Evolutionary conservation across 495 filamentous ascomycete species (phyloP).

Genomic region (Podospora comata): DNA sequence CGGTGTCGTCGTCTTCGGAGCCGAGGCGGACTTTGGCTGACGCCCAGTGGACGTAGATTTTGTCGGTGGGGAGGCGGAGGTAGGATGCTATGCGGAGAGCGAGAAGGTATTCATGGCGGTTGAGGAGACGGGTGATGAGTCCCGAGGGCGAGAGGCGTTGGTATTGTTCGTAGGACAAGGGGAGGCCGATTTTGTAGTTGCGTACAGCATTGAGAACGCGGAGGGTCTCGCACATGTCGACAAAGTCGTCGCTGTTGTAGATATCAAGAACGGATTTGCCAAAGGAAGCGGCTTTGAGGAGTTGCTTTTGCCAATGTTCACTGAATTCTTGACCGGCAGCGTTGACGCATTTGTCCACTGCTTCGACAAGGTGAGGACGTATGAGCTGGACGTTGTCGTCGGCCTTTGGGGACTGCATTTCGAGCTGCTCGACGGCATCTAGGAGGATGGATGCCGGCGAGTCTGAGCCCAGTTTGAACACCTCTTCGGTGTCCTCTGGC

Average conservation of each 20-base stretch:
- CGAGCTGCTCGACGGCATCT: conserved; percentile 87
- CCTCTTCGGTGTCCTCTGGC: conserved; percentile 79
- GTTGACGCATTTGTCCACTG: conserved; percentile 85
- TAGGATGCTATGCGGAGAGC: conserved; percentile 88
- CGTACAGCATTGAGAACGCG: conserved; percentile 88
- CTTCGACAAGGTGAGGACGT: conserved; percentile 76
- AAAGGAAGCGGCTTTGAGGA: conserved; percentile 92
- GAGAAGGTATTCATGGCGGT: conserved; percentile 85
- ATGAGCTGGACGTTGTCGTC: conserved; percentile 97
- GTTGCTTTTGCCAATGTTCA: conserved; percentile 87
- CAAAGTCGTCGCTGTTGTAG: conserved; percentile 96
- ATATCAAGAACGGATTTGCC: conserved; percentile 95
- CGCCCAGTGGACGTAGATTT: conserved; percentile 95
- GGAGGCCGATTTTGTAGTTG: conserved; percentile 85
- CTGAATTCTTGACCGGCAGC: conserved; percentile 91
- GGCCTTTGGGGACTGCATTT: conserved; percentile 91
- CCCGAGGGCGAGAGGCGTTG: conserved; percentile 84
- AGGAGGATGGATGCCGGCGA: conserved; percentile 80
- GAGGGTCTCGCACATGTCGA: conserved; percentile 94
- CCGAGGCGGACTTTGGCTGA: conserved; percentile 87
- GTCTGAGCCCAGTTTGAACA: conserved; percentile 82
- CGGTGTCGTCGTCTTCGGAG: conserved; percentile 78
- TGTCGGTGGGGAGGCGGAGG: conserved; percentile 78
- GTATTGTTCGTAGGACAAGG: conserved; percentile 87
- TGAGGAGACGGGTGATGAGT: conserved; percentile 78